phyloP scores from a whole-genome alignment of 2,329 filamentous ascomycete species.

The Coniochaeta hoffmannii region DNA sequence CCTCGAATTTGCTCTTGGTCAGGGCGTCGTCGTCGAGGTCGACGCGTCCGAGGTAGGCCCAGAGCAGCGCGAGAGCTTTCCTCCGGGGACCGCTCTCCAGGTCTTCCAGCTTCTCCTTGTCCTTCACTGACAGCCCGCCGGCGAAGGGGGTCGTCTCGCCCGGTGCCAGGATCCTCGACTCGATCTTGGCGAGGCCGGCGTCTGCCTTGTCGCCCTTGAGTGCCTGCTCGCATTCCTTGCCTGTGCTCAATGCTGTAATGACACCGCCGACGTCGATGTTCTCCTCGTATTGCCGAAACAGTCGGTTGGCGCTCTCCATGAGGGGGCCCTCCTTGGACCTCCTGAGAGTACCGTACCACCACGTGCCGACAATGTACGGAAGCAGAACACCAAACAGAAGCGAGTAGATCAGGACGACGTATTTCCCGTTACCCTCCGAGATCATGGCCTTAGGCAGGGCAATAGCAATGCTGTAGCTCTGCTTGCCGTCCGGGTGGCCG shows the following conservation, averaged over 20 bases:
- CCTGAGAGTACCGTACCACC: conserved; percentile 97
- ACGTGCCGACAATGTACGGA: conserved; percentile 88
- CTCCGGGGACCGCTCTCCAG: conserved; percentile 73
- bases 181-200: conserved; percentile 71
- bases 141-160: conserved; percentile 44
- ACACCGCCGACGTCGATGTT: conserved; percentile 74
- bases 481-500: conserved; percentile 95
- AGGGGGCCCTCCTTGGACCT: conserved; percentile 90
- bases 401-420: conserved; percentile 85
- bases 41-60: conserved; percentile 88
- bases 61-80: conserved; percentile 83
- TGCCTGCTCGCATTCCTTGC: conserved; percentile 74
- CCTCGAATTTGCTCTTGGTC: conserved; percentile 80
- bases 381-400: conserved; percentile 80
- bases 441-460: conserved; percentile 90
- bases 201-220: conserved; percentile 75
- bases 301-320: conserved; percentile 85
- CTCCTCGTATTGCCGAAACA: conserved; percentile 91
- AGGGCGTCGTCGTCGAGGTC: conserved; percentile 73
- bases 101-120: conserved; percentile 68
- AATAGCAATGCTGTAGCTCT: conserved; percentile 96
- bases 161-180: conserved; percentile 67
- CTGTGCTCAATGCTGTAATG: conserved; percentile 72
- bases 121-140: conserved; percentile 60
- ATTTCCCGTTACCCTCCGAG: conserved; percentile 90